Conservation (phyloP, 371 early-diverging fungal species). For the Chytridium lagenaria region DNA sequence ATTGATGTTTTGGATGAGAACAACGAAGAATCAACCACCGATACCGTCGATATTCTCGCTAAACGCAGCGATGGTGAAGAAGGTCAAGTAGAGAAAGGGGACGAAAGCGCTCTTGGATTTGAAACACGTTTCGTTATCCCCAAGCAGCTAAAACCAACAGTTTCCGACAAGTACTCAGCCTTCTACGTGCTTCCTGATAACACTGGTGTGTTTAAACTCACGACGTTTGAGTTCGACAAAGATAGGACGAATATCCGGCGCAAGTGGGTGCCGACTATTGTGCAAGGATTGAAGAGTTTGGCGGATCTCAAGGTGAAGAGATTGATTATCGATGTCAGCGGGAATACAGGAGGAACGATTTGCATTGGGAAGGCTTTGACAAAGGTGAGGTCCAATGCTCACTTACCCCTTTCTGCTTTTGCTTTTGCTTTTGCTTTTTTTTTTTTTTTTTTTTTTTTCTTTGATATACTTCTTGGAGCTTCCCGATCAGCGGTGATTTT, state of each 20-base stretch:
- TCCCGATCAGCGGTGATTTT: too few relatives aligned
- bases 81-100: not conserved
- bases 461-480: too few relatives aligned
- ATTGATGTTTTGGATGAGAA: not conserved
- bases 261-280: not conserved
- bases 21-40: not conserved
- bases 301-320: not conserved
- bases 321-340: not conserved
- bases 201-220: slow-evolving; percentile 1
- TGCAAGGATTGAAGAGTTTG: not conserved
- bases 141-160: not conserved
- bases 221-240: not conserved
- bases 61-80: not conserved
- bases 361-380: not conserved
- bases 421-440: not conserved
- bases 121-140: not conserved
- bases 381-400: not conserved
- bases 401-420: not conserved
- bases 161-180: not conserved
- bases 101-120: not conserved
- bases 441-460: not conserved
- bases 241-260: not conserved
- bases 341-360: not conserved
- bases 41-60: too few relatives aligned
- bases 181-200: not conserved